Percentiles rank a stretch among this genome's conserved stretches.
These are phyloP conservation scores for Plasmopara halstedii DNA, from an alignment of 352 stramenopile genomes.

Conservation along the genomic window DNA sequence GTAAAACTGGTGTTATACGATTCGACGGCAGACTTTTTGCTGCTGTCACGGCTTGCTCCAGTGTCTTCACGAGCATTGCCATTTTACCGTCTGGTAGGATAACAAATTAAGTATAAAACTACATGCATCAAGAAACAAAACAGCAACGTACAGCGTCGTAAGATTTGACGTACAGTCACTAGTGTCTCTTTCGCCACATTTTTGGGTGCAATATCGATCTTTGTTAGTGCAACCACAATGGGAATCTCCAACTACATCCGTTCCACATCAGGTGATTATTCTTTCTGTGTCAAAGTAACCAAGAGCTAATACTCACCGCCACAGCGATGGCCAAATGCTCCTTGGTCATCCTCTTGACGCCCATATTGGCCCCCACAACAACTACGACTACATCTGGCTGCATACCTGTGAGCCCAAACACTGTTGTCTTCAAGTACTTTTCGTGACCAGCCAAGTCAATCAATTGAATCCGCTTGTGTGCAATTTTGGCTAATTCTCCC, in stretches of 20 bases:
- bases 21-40: slow-evolving; percentile 87
- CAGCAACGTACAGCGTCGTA: slow-evolving; percentile 56
- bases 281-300: not conserved
- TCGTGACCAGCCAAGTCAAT: slow-evolving; percentile 92
- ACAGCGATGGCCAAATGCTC: slow-evolving; percentile 91
- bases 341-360: slow-evolving; percentile 92
- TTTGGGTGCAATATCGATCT: slow-evolving; percentile 92
- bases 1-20: slow-evolving; percentile 94
- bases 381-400: slow-evolving; percentile 94
- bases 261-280: not conserved
- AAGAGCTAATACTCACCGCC: slow-evolving; percentile 32
- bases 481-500: slow-evolving; percentile 67
- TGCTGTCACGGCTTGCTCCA: slow-evolving; percentile 77
- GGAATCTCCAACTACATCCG: slow-evolving; percentile 78
- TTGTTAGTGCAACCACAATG: slow-evolving; percentile 91
- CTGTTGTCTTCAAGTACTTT: slow-evolving; percentile 99
- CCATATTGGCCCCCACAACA: slow-evolving; percentile 91
- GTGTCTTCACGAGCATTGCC: slow-evolving; percentile 89
- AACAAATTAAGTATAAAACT: not conserved
- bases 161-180: slow-evolving; percentile 79
- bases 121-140: not conserved
- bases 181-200: slow-evolving; percentile 90
- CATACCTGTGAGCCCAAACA: slow-evolving; percentile 97
- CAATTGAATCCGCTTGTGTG: slow-evolving; percentile 81
- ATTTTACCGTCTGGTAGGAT: slow-evolving; percentile 78